Evolutionary conservation across 139 green algal species (phyloP).

Genomic region (Closterium sp.): DNA sequence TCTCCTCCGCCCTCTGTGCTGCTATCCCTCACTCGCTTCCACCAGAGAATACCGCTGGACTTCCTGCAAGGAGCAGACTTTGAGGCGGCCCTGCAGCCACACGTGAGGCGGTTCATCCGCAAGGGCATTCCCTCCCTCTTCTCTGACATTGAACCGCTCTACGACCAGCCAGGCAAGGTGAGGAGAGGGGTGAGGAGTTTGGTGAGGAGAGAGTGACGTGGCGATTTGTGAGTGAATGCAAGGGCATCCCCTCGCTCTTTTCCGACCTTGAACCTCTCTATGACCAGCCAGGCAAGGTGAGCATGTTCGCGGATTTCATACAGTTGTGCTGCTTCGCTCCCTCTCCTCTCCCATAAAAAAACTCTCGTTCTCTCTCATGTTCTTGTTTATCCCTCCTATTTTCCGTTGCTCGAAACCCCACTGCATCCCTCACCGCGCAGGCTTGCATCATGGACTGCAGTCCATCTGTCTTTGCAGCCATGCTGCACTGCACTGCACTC

Average conservation of each 20-base stretch:
- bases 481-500: too few species aligned
- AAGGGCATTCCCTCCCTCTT: constrained; percentile 92
- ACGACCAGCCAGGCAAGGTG: constrained; percentile 63
- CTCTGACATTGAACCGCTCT: constrained; percentile 81
- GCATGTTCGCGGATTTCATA: too few species aligned
- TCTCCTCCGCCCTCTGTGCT: not conserved
- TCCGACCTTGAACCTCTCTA: constrained; percentile 85
- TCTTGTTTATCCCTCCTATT: too few species aligned
- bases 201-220: not conserved
- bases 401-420: too few species aligned
- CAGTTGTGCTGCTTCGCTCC: constrained; percentile 68
- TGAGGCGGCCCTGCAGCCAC: constrained; percentile 63
- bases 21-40: too few species aligned
- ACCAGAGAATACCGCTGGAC: constrained; percentile 81
- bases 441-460: too few species aligned
- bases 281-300: constrained; percentile 56
- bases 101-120: constrained; percentile 70
- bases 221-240: not conserved
- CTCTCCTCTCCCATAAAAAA: too few species aligned
- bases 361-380: too few species aligned
- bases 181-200: not conserved
- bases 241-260: constrained; percentile 94
- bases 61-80: constrained; percentile 78
- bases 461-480: constrained; percentile 80
- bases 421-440: too few species aligned